Evolutionary conservation across 139 green algal species (phyloP).

Genomic region (Nannochloris sp.): DNA sequence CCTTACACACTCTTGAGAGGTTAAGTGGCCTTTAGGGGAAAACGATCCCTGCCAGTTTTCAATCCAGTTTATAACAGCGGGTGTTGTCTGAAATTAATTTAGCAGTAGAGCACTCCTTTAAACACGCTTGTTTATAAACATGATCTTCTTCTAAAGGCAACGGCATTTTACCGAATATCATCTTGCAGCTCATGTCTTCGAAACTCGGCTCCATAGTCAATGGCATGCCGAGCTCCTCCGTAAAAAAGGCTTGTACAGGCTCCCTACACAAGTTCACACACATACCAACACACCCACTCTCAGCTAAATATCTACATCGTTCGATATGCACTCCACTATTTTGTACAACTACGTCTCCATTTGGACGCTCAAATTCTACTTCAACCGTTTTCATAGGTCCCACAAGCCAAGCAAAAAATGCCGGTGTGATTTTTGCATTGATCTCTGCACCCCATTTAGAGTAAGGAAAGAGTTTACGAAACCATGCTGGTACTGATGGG

Average conservation of each 20-base stretch:
- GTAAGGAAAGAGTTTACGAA: slow-evolving; percentile 59
- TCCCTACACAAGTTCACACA: slow-evolving; percentile 80
- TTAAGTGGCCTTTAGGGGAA: too few species aligned
- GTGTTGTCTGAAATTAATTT: background rate
- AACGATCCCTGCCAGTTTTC: too few species aligned
- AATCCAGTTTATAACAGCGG: slow-evolving; percentile 22
- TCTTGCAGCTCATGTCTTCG: slow-evolving; percentile 60
- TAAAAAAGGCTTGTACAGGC: slow-evolving; percentile 74
- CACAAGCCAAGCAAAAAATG: slow-evolving; percentile 74
- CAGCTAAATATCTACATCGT: slow-evolving; percentile 59
- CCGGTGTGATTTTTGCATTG: slow-evolving; percentile 62
- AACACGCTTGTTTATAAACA: slow-evolving; percentile 40
- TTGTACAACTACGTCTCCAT: slow-evolving; percentile 12
- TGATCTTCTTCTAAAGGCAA: slow-evolving; percentile 48
- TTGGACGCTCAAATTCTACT: slow-evolving; percentile 19
- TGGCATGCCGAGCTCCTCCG: slow-evolving; percentile 71
- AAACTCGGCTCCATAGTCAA: slow-evolving; percentile 65
- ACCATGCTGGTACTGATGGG: slow-evolving; percentile 47
- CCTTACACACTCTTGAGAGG: too few species aligned
- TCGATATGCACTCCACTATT: slow-evolving; percentile 55
- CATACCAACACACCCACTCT: slow-evolving; percentile 65
- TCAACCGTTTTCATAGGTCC: slow-evolving; percentile 38
- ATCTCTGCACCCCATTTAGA: slow-evolving; percentile 68
- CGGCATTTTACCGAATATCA: slow-evolving; percentile 58
- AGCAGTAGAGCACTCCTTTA: slow-evolving; percentile 25